These are phyloP conservation scores for Talaromyces trachyspermus DNA, from an alignment of 495 filamentous ascomycete genomes.

Conservation along the genomic window DNA sequence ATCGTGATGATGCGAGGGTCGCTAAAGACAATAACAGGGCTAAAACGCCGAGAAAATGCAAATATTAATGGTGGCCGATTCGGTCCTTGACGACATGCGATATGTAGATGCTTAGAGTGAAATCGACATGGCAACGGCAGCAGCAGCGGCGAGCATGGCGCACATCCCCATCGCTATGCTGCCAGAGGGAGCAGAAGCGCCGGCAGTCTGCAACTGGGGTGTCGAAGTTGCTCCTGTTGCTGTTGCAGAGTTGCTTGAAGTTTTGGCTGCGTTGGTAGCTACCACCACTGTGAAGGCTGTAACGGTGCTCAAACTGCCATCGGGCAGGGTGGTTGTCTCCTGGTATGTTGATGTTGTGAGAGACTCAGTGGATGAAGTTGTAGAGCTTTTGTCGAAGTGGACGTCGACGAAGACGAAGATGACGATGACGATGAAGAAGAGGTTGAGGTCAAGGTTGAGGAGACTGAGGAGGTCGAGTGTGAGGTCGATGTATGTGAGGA, in stretches of 20 bases:
- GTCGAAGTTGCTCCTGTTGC: constrained; percentile 18
- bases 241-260: constrained; percentile 18
- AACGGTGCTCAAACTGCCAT: constrained; percentile 49
- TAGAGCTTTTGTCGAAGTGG: constrained; percentile 17
- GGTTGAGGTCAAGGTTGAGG: constrained; percentile 33
- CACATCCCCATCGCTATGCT: constrained; percentile 32
- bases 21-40: neutral
- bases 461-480: constrained; percentile 28
- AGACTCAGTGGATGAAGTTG: constrained; percentile 21
- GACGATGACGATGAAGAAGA: constrained; percentile 13
- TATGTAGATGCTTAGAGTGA: constrained; percentile 9
- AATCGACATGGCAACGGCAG: constrained; percentile 32
- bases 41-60: neutral
- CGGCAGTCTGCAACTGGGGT: constrained; percentile 40
- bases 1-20: neutral
- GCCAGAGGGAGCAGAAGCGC: constrained; percentile 20
- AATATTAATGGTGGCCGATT: neutral
- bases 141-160: constrained; percentile 37
- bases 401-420: constrained; percentile 19
- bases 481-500: constrained; percentile 44
- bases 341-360: constrained; percentile 25
- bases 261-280: constrained; percentile 11
- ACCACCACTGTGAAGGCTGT: constrained; percentile 42
- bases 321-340: constrained; percentile 60
- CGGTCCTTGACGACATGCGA: neutral